Conservation (phyloP, 225 moss, liverwort and hornwort genomes). For the Marchantia paleacea region DNA sequence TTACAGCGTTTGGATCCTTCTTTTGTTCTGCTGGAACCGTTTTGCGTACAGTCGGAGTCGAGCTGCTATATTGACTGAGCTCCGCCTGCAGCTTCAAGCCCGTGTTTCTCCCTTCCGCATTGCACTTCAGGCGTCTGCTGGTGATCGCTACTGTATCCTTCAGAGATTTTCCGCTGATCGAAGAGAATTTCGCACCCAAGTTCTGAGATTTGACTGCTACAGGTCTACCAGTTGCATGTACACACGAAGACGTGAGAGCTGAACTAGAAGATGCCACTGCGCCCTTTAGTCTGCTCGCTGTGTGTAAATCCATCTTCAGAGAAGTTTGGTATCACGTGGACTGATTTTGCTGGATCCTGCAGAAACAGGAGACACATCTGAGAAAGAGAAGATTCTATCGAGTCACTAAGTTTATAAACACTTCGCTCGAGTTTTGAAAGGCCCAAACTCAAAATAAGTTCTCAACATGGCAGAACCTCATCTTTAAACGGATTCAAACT, state of each 20-base stretch:
- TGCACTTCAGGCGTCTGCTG: background rate
- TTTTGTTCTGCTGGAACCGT: background rate
- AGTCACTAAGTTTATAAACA: too few relatives aligned
- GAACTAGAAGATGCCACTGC: background rate
- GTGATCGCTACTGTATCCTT: background rate
- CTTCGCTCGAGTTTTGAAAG: too few relatives aligned
- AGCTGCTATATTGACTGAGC: background rate
- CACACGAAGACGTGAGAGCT: too few relatives aligned
- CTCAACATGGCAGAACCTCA: too few relatives aligned
- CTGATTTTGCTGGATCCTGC: too few relatives aligned
- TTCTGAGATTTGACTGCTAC: background rate
- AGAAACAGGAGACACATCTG: too few relatives aligned
- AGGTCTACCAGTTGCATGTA: too few relatives aligned
- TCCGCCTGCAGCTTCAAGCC: background rate
- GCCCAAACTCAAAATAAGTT: too few relatives aligned
- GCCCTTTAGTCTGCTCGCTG: background rate
- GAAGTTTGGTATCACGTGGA: too few relatives aligned
- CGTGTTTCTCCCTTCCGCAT: background rate
- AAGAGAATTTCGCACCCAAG: constrained; percentile 7
- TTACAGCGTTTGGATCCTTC: background rate
- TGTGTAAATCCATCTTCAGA: constrained; percentile 1
- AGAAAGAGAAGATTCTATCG: too few relatives aligned
- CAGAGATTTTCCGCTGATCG: background rate
- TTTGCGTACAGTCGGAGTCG: background rate
- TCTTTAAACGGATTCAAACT: too few relatives aligned